phyloP scores from a whole-genome alignment of 805 yeast genomes.

The Clavispora santaluciae region DNA sequence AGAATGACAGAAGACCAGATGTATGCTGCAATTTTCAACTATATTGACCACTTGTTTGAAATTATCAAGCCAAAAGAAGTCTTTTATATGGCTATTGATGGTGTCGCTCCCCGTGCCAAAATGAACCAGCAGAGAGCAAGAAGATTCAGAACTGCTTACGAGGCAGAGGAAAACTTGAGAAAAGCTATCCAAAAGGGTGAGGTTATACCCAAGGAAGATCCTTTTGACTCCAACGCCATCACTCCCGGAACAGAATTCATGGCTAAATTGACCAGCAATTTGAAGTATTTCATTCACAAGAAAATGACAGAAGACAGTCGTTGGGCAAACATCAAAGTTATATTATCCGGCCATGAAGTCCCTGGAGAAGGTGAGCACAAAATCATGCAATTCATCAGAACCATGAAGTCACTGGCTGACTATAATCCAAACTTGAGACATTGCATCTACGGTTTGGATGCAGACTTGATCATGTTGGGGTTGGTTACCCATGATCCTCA shows the following conservation, averaged over 20 bases:
- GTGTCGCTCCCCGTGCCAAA: slow-evolving; percentile 98
- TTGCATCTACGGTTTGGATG: slow-evolving; percentile 93
- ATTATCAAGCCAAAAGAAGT: slow-evolving; percentile 81
- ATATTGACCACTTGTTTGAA: slow-evolving; percentile 88
- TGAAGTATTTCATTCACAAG: slow-evolving; percentile 83
- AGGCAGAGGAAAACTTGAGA: slow-evolving; percentile 74
- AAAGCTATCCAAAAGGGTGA: slow-evolving; percentile 72
- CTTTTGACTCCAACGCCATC: slow-evolving; percentile 87
- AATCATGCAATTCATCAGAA: slow-evolving; percentile 87
- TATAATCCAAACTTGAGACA: slow-evolving; percentile 83
- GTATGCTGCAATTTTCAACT: slow-evolving; percentile 86
- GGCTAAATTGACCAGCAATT: slow-evolving; percentile 77
- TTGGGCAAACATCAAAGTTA: slow-evolving; percentile 75
- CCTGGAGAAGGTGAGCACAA: slow-evolving; percentile 99
- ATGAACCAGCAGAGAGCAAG: slow-evolving; percentile 98
- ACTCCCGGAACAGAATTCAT: slow-evolving; percentile 97
- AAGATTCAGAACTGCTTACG: slow-evolving; percentile 89
- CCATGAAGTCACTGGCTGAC: slow-evolving; percentile 64
- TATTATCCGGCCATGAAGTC: slow-evolving; percentile 90
- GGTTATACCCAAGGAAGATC: slow-evolving; percentile 74
- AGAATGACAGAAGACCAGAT: slow-evolving; percentile 85
- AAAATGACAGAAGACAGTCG: slow-evolving; percentile 81
- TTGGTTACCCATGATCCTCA: slow-evolving; percentile 93
- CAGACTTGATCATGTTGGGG: slow-evolving; percentile 92
- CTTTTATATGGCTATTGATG: slow-evolving; percentile 96